phyloP scores from a whole-genome alignment of 2,329 filamentous ascomycete species.

The Nothomitra cinnamomea region DNA sequence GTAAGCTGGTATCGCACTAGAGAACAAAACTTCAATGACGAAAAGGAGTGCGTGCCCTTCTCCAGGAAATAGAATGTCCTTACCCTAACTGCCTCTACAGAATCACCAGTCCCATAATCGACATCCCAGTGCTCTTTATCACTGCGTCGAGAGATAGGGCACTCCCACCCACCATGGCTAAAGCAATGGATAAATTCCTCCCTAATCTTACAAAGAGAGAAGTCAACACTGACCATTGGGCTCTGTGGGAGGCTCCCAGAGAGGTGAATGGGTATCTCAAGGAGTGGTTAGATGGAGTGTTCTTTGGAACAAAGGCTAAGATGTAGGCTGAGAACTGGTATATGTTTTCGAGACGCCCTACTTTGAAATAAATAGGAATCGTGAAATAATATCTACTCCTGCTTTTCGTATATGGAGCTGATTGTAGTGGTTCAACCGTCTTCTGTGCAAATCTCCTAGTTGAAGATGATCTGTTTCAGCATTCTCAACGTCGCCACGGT shows the following conservation, averaged over 20 bases:
- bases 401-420: too few species aligned
- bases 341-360: background rate
- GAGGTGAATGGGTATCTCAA: slow-evolving; percentile 53
- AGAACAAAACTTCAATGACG: slow-evolving; percentile 60
- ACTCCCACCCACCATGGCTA: slow-evolving; percentile 53
- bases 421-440: too few species aligned
- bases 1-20: slow-evolving; percentile 78
- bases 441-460: too few species aligned
- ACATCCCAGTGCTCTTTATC: slow-evolving; percentile 57
- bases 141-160: slow-evolving; percentile 53
- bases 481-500: too few species aligned
- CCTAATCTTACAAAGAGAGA: slow-evolving; percentile 45
- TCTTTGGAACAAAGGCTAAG: slow-evolving; percentile 25
- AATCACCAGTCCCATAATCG: slow-evolving; percentile 24
- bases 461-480: too few species aligned
- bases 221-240: slow-evolving; percentile 67
- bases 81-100: slow-evolving; percentile 6
- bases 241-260: slow-evolving; percentile 52
- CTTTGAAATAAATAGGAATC: background rate
- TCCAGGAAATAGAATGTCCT: slow-evolving; percentile 1
- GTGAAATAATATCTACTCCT: too few species aligned
- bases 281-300: slow-evolving; percentile 46
- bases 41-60: slow-evolving; percentile 26
- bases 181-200: slow-evolving; percentile 52
- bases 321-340: background rate